Conservation (phyloP, 768 basidiomycete genomes). For the Mycena chlorophos region DNA sequence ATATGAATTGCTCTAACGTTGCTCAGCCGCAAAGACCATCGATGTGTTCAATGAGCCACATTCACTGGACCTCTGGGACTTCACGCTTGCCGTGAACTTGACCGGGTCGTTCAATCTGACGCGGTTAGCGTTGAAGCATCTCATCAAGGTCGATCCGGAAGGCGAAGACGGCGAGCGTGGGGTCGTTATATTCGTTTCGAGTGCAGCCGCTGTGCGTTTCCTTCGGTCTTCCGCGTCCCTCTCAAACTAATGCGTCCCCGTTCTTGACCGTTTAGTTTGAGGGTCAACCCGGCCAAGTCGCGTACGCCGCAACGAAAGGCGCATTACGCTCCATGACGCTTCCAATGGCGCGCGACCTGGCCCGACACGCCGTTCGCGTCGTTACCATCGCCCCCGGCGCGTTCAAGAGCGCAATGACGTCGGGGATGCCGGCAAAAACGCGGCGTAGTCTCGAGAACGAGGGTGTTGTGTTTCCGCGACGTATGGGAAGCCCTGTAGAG, state of each 20-base stretch:
- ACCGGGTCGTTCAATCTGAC: slow-evolving; percentile 63
- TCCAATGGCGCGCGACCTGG: slow-evolving; percentile 61
- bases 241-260: not conserved
- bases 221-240: not conserved
- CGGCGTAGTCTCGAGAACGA: slow-evolving; percentile 40
- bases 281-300: slow-evolving; percentile 57
- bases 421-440: slow-evolving; percentile 36
- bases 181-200: slow-evolving; percentile 57
- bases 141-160: slow-evolving; percentile 47
- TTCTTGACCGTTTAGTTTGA: slow-evolving; percentile 53
- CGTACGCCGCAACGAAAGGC: slow-evolving; percentile 59
- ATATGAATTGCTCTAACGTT: not conserved
- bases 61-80: slow-evolving; percentile 52
- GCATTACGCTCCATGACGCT: slow-evolving; percentile 58
- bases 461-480: slow-evolving; percentile 43
- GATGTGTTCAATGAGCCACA: slow-evolving; percentile 48
- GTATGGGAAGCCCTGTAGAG: slow-evolving; percentile 50
- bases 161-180: slow-evolving; percentile 55
- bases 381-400: slow-evolving; percentile 57
- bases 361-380: slow-evolving; percentile 52
- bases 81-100: slow-evolving; percentile 53
- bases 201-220: slow-evolving; percentile 42
- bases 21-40: slow-evolving; percentile 44
- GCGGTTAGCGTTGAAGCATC: slow-evolving; percentile 50
- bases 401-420: slow-evolving; percentile 50